Evolutionary conservation across 129 eudicot genomes (phyloP).

Genomic region (Escallonia herrerae): DNA sequence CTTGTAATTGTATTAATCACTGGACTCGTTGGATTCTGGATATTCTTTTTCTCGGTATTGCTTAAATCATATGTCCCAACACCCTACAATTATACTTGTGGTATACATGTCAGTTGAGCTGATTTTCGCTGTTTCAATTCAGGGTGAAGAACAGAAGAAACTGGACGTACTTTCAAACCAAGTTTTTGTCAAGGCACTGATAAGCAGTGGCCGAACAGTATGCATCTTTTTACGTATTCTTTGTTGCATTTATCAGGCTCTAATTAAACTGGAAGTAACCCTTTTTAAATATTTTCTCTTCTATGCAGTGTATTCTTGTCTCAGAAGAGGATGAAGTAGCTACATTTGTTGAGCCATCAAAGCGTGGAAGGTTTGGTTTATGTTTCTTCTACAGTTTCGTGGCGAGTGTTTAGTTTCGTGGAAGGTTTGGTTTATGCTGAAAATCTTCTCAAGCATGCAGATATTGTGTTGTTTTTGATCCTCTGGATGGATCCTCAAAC

Average conservation of each 20-base stretch:
- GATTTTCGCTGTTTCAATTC: not conserved
- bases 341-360: conserved; percentile 69
- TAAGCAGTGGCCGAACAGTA: conserved; percentile 99
- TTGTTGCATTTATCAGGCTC: too few relatives aligned
- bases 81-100: not conserved
- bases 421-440: too few relatives aligned
- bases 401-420: too few relatives aligned
- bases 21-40: too few relatives aligned
- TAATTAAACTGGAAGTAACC: too few relatives aligned
- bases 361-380: conserved; percentile 75
- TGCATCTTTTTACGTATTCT: conserved; percentile 17
- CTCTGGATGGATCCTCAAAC: conserved; percentile 97
- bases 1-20: not conserved
- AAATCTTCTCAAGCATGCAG: conserved; percentile 24
- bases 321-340: conserved; percentile 99
- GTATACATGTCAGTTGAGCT: not conserved
- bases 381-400: not conserved
- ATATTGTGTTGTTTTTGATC: conserved; percentile 92
- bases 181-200: conserved; percentile 87
- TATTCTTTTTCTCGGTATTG: too few relatives aligned
- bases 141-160: conserved; percentile 99
- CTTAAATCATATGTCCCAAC: too few relatives aligned
- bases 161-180: conserved; percentile 93
- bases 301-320: conserved; percentile 86
- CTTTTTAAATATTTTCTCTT: not conserved